Evolutionary conservation across 1,284 basidiomycete genomes (phyloP).

Genomic region (Cryptococcus depauperatus): DNA sequence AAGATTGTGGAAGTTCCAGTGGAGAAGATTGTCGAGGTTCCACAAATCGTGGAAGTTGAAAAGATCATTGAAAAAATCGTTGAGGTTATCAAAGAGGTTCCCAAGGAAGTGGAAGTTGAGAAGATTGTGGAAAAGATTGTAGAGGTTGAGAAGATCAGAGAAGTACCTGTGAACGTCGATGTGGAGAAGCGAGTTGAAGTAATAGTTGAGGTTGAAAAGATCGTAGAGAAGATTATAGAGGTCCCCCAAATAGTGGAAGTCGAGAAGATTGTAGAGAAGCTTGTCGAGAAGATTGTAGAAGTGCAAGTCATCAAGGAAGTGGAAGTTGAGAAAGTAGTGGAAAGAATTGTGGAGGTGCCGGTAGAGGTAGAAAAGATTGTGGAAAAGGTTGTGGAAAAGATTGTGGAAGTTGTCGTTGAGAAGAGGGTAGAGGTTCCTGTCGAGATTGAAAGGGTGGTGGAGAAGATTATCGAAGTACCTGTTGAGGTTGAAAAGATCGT

Average conservation of each 20-base stretch:
- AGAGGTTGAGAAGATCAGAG: slow-evolving; percentile 41
- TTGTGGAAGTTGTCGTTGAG: slow-evolving; percentile 39
- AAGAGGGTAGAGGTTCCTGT: slow-evolving; percentile 23
- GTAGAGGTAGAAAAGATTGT: slow-evolving; percentile 33
- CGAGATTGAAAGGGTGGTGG: slow-evolving; percentile 34
- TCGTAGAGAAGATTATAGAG: slow-evolving; percentile 39
- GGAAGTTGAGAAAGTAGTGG: slow-evolving; percentile 37
- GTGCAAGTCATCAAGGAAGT: slow-evolving; percentile 31
- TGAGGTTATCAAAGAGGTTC: slow-evolving; percentile 30
- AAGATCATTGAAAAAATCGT: slow-evolving; percentile 36
- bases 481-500: slow-evolving; percentile 26
- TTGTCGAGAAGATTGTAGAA: slow-evolving; percentile 23
- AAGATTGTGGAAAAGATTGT: slow-evolving; percentile 35
- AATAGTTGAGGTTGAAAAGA: slow-evolving; percentile 38
- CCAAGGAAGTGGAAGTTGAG: slow-evolving; percentile 29
- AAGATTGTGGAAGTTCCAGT: slow-evolving; percentile 33
- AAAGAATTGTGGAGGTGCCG: slow-evolving; percentile 26
- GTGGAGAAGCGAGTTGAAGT: slow-evolving; percentile 37
- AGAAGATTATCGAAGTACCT: slow-evolving; percentile 24
- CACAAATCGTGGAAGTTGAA: slow-evolving; percentile 39
- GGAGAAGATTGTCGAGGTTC: slow-evolving; percentile 30
- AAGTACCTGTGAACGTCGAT: slow-evolving; percentile 16
- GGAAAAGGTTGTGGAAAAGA: slow-evolving; percentile 9
- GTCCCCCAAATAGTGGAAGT: slow-evolving; percentile 38
- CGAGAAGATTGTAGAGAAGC: slow-evolving; percentile 33